These are phyloP conservation scores for Thermothielavioides terrestris DNA, from an alignment of 495 filamentous ascomycete species.

Conservation along the genomic window DNA sequence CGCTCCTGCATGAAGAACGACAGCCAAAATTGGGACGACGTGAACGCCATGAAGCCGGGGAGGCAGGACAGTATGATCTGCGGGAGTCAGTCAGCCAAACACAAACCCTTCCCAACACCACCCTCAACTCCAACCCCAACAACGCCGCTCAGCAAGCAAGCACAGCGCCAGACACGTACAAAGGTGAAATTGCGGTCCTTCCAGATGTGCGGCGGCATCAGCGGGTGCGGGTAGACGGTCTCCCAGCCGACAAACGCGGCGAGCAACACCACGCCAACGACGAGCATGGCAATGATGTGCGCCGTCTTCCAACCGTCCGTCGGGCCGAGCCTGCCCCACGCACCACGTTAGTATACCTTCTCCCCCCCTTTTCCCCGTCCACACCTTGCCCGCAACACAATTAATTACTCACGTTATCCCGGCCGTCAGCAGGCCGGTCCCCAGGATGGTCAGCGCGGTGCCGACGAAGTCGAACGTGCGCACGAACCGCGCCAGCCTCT, in stretches of 20 bases:
- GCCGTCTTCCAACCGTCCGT: conserved; percentile 51
- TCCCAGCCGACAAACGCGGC: conserved; percentile 55
- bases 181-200: conserved; percentile 45
- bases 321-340: conserved; percentile 27
- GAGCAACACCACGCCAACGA: conserved; percentile 50
- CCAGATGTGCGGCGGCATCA: conserved; percentile 51
- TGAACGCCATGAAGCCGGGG: conserved; percentile 48
- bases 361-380: too few relatives aligned
- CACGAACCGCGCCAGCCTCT: conserved; percentile 33
- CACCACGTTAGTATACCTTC: conserved; percentile 12
- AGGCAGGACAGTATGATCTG: conserved; percentile 44
- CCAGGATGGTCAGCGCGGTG: conserved; percentile 51
- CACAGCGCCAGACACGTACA: conserved; percentile 23
- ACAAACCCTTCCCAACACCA: too few relatives aligned
- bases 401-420: conserved; percentile 47
- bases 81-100: conserved; percentile 25
- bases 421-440: conserved; percentile 56
- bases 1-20: conserved; percentile 50
- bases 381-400: background rate
- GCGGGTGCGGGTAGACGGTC: conserved; percentile 35
- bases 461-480: conserved; percentile 56
- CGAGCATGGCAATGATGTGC: conserved; percentile 54
- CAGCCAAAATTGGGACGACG: conserved; percentile 43
- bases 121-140: too few relatives aligned
- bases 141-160: background rate